These are phyloP conservation scores for Cornus suecica DNA, from an alignment of 148 eudicot genomes.

Conservation along the genomic window DNA sequence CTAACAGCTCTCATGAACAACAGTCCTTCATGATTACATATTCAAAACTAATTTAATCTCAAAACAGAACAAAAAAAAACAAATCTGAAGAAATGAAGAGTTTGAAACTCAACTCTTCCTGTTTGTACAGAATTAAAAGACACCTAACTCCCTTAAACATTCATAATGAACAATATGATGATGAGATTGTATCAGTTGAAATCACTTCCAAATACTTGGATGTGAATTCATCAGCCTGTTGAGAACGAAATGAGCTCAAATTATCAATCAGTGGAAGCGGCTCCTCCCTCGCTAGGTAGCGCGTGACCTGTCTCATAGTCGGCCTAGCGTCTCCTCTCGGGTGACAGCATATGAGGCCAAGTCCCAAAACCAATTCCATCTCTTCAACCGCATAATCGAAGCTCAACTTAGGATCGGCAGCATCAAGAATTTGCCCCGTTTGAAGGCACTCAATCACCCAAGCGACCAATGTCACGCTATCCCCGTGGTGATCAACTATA, in stretches of 20 bases:
- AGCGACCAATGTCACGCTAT: conserved; percentile 15
- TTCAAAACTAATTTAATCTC: no score
- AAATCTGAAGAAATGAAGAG: neutral
- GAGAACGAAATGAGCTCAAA: conserved; percentile 12
- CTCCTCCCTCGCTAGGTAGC: conserved; percentile 29
- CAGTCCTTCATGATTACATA: no score
- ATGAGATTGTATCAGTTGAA: neutral
- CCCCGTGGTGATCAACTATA: conserved; percentile 6
- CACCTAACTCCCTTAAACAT: neutral
- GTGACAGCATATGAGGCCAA: conserved; percentile 30
- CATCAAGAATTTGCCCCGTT: conserved; percentile 14
- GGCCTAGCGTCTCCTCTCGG: conserved; percentile 26
- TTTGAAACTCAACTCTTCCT: neutral
- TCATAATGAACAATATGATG: neutral
- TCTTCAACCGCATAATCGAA: conserved; percentile 15
- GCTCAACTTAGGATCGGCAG: conserved; percentile 19
- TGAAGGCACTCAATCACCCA: conserved; percentile 24
- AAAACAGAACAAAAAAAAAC: neutral
- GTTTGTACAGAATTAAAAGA: neutral
- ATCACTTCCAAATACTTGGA: conserved; percentile 10
- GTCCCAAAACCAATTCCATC: conserved; percentile 28
- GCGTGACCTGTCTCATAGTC: conserved; percentile 21
- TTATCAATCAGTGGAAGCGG: conserved; percentile 14
- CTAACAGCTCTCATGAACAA: no score
- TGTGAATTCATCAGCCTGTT: conserved; percentile 1